These are phyloP conservation scores for Hyaloscypha variabilis DNA, from an alignment of 495 filamentous ascomycete species.

Conservation along the genomic window DNA sequence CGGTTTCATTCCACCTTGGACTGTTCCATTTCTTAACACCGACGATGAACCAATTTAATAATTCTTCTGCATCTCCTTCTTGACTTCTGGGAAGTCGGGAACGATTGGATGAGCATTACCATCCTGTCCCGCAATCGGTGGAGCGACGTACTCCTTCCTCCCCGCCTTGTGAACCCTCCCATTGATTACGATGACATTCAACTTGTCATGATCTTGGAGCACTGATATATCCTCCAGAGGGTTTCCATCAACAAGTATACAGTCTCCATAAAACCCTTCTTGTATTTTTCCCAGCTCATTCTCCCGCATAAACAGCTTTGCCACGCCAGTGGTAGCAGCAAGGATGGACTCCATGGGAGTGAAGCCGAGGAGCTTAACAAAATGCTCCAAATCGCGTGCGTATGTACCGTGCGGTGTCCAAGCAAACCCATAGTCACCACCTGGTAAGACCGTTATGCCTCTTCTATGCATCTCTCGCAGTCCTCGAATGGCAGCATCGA, in stretches of 20 bases:
- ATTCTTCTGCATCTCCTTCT: slow-evolving; percentile 29
- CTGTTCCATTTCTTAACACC: too few species aligned
- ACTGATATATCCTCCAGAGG: slow-evolving; percentile 49
- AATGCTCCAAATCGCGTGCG: slow-evolving; percentile 51
- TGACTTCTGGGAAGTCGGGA: slow-evolving; percentile 27
- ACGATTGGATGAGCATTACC: slow-evolving; percentile 20
- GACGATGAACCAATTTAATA: slow-evolving; percentile 7
- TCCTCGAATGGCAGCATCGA: slow-evolving; percentile 42
- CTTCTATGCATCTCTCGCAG: slow-evolving; percentile 51
- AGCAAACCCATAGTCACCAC: slow-evolving; percentile 56
- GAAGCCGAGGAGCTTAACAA: slow-evolving; percentile 52
- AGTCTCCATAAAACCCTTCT: slow-evolving; percentile 50
- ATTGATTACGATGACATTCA: slow-evolving; percentile 53
- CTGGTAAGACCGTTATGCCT: slow-evolving; percentile 49
- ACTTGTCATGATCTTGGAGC: slow-evolving; percentile 47
- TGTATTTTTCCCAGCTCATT: slow-evolving; percentile 51
- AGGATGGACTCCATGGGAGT: slow-evolving; percentile 52
- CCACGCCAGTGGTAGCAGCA: slow-evolving; percentile 49
- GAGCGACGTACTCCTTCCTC: slow-evolving; percentile 38
- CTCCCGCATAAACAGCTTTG: slow-evolving; percentile 51
- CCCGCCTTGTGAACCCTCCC: slow-evolving; percentile 48
- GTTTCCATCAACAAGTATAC: slow-evolving; percentile 51
- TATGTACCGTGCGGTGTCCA: slow-evolving; percentile 57
- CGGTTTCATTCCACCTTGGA: too few species aligned
- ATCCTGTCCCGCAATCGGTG: slow-evolving; percentile 23